Conservation (phyloP, 2,329 filamentous ascomycete genomes). For the Falciphora oryzae region DNA sequence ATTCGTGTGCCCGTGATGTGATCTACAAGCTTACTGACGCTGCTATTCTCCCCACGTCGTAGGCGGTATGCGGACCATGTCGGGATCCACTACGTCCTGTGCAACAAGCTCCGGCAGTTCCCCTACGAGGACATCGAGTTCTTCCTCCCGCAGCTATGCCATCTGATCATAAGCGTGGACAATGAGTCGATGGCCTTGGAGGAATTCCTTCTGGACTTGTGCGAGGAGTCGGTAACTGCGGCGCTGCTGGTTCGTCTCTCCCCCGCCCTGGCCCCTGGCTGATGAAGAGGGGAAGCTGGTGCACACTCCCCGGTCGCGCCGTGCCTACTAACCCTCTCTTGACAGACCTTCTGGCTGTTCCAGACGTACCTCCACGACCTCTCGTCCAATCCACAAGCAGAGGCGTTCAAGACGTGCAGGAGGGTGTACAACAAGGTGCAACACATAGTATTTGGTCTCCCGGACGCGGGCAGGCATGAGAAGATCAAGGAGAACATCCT, state of each 20-base stretch:
- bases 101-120: slow-evolving; percentile 83
- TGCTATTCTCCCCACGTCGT: slow-evolving; percentile 13
- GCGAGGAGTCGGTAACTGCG: slow-evolving; percentile 81
- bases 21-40: background rate
- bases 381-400: slow-evolving; percentile 65
- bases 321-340: slow-evolving; percentile 3
- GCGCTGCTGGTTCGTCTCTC: slow-evolving; percentile 63
- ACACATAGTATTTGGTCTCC: slow-evolving; percentile 75
- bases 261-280: background rate
- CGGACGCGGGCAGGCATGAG: slow-evolving; percentile 62
- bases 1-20: background rate
- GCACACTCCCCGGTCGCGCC: background rate
- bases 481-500: slow-evolving; percentile 78
- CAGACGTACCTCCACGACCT: slow-evolving; percentile 84
- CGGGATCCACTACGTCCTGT: slow-evolving; percentile 83
- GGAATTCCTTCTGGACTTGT: slow-evolving; percentile 80
- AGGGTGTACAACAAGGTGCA: slow-evolving; percentile 85
- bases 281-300: background rate
- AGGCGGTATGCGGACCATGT: slow-evolving; percentile 87
- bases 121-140: slow-evolving; percentile 90
- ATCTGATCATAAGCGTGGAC: slow-evolving; percentile 80
- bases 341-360: slow-evolving; percentile 83
- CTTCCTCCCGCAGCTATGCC: slow-evolving; percentile 83
- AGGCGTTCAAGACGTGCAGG: slow-evolving; percentile 75
- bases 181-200: slow-evolving; percentile 90